These are phyloP conservation scores for Seiridium cupressi DNA, from an alignment of 2,329 filamentous ascomycete species.

Conservation along the genomic window DNA sequence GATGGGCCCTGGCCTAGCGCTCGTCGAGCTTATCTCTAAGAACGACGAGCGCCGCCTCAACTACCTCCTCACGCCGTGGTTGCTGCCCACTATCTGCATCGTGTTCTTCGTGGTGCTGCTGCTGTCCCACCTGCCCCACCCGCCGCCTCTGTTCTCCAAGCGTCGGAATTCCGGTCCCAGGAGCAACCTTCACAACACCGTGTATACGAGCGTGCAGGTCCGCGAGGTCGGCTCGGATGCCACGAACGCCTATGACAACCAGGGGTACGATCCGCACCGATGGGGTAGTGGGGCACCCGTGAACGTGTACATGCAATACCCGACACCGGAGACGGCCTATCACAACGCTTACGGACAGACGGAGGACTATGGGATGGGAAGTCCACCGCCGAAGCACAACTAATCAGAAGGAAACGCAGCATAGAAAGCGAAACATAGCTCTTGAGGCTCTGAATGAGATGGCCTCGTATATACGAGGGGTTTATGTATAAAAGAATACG, in stretches of 20 bases:
- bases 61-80: constrained; percentile 18
- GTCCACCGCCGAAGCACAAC: background rate
- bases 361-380: background rate
- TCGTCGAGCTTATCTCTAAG: constrained; percentile 16
- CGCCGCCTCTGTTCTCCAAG: constrained; percentile 4
- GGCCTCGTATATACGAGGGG: too few species aligned
- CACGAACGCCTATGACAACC: background rate
- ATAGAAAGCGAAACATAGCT: too few species aligned
- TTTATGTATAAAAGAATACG: too few species aligned
- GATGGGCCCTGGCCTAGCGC: constrained; percentile 18
- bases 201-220: background rate
- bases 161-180: too few species aligned
- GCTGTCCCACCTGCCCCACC: constrained; percentile 20
- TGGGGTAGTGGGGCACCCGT: background rate
- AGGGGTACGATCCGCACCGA: background rate
- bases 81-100: constrained; percentile 23
- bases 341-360: background rate
- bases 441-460: too few species aligned
- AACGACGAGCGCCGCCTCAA: constrained; percentile 10
- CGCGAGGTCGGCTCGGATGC: background rate
- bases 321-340: background rate
- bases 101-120: constrained; percentile 21
- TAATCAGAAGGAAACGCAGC: too few species aligned
- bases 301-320: background rate
- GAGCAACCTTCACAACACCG: background rate